Evolutionary conservation across 495 filamentous ascomycete genomes (phyloP), one percentile per base, ranked within the genome.

Genomic region (Glarea lozoyensis): DNA sequence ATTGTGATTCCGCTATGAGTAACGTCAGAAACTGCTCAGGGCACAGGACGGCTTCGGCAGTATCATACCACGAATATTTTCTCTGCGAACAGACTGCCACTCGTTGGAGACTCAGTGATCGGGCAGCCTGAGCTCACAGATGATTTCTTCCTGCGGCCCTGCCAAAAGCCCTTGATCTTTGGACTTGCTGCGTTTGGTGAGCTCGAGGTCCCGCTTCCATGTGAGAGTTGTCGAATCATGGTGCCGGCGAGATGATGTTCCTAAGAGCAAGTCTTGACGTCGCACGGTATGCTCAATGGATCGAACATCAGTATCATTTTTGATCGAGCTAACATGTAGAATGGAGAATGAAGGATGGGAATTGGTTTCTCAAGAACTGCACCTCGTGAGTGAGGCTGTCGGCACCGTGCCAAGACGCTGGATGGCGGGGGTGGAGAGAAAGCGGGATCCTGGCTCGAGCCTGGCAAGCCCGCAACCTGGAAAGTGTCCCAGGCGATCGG

Each of bases 161-260:
- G 5, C 40, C 50, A 54, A 40, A 54, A 45, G 29, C 32, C 43
- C 7, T 44, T 24, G 5, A 15, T 37, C 27, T 44, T 49, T 3
- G 50, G 42, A 22, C 45, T 52, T 7, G 37, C 29, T 12, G 40
- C 20, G 23, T 37, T 11, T 7, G 19, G 30, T 13, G 46, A 50
- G 37, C 25, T 49, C n/a, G 45, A 39, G 16, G 11, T 46, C 35
- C 40, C 35, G 20, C 47, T 45, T 32, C 24, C 20, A 30, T 53
- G 45, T 2, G 50, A 53, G 27, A 32, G 31, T 16, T 48, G 50
- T 0, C 45, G 50, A 45, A 45, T 53, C 24, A 46, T 53, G 2
- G 10, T 29, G 13, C 9, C 9, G 38, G n/a, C 25, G 4, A n/a
- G 18, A n/a, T 21, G 19, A 19, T 19, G 6, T 11, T 22, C 37